Base-by-base conservation (phyloP, 108 stramenopile species). In the Heterococcus sp. region DNA sequence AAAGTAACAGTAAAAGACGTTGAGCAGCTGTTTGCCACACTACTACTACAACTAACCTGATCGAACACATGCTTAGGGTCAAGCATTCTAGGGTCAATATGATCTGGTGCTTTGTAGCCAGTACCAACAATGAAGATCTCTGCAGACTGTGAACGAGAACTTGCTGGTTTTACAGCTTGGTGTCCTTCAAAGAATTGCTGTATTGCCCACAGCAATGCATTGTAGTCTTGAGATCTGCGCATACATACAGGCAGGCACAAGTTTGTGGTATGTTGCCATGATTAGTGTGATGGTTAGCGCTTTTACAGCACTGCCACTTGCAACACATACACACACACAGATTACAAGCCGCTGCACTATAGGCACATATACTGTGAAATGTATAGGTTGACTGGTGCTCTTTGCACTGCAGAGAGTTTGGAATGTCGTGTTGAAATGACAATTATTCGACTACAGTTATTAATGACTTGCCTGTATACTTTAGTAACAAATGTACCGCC, bases 81-180 rank as follows among this genome's bases (percentile, higher is more conserved):
- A 32, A 98, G 88, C 88, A 99, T 87, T 26, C 92, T 82, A 5
- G 95, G 88, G 87, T 99, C 99, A 78, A 99, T 94, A 66, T 37
- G 68, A 65, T 92, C 89, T 0, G 99, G 97, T 4, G 91, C 91
- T 26, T 90, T 82, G 84, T 95, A 99, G 29, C 89, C 89, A 65
- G 77, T 70, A 85, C 96, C 96, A 4, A 98, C 89, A 68, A 98
- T 91, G 89, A 99, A 99, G 78, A 99, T 99, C 85, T 99, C 99
- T 0, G 99, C 96, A 37, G 93, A 94, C 75, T 96, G 95, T 28
- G 84, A 82, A 33, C 99, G 90, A 66, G 90, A 91, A 28, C 95
- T 94, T 33, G 88, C 90, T 2, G 99, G 99, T 84, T 99, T 99
- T 72, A 96, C 93, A 28, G 30, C 74, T 66, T 79, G 78, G 78